Percentiles rank a stretch among this genome's conserved stretches.
Conservation (phyloP, 2,329 filamentous ascomycete species). For the Reticulascus tulasneorum region DNA sequence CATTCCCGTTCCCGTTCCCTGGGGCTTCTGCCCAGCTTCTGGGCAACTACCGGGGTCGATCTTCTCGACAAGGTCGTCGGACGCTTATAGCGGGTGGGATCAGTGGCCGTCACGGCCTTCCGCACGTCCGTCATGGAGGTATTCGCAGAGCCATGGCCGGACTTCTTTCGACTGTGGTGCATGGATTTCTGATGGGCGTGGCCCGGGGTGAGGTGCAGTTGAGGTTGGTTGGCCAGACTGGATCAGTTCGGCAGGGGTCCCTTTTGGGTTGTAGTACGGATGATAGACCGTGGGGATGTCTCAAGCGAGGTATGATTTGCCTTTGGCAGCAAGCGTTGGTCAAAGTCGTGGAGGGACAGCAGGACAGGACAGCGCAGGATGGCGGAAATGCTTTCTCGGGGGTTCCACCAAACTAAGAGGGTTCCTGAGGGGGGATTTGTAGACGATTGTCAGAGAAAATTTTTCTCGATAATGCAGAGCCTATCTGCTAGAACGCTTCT, state of each 20-base stretch:
- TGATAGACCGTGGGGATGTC: no score
- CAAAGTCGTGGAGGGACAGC: neutral
- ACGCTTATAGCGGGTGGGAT: conserved; percentile 44
- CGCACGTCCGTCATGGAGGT: conserved; percentile 53
- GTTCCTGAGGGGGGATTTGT: neutral
- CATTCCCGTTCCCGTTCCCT: conserved; percentile 48
- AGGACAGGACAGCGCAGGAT: conserved; percentile 1
- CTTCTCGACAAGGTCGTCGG: conserved; percentile 41
- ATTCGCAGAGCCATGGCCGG: conserved; percentile 49
- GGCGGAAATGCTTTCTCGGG: conserved; percentile 4
- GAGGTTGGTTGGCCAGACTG: conserved; percentile 1
- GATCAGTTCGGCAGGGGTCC: conserved; percentile 7
- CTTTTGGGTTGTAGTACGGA: conserved; percentile 10
- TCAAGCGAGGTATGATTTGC: conserved; percentile 1
- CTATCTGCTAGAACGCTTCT: no score
- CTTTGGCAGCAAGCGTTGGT: conserved; percentile 7
- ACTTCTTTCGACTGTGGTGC: conserved; percentile 56
- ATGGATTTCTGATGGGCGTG: conserved; percentile 27
- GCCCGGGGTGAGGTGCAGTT: conserved; percentile 10
- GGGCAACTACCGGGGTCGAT: conserved; percentile 33
- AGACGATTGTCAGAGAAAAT: conserved; percentile 5
- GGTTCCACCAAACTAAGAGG: neutral
- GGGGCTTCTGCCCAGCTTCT: conserved; percentile 48
- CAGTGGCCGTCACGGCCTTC: conserved; percentile 42
- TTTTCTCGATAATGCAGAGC: conserved; percentile 10